Evolutionary conservation across 805 yeast species (phyloP).

Genomic region (Kazachstania bromeliacearum): DNA sequence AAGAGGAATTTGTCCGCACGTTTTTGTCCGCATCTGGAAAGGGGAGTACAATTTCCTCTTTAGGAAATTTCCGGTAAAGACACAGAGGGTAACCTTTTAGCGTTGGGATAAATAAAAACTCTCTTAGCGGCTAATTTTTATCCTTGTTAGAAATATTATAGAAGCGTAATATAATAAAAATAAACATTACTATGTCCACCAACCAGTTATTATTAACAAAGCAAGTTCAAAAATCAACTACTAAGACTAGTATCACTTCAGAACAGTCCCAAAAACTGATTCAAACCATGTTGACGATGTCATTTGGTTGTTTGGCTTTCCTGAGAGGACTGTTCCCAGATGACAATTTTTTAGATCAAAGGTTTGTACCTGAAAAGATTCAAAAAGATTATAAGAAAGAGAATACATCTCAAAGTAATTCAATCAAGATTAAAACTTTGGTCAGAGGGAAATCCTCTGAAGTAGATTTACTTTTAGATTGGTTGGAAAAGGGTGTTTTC

Average conservation of each 20-base stretch:
- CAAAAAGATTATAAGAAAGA: constrained; percentile 23
- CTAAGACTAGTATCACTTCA: constrained; percentile 22
- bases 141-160: too few species aligned
- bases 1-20: too few species aligned
- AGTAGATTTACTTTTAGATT: constrained; percentile 41
- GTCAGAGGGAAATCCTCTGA: constrained; percentile 37
- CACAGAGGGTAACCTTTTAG: too few species aligned
- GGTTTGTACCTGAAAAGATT: constrained; percentile 33
- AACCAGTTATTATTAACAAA: constrained; percentile 11
- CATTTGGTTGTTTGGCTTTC: constrained; percentile 49
- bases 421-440: constrained; percentile 41
- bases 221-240: constrained; percentile 10
- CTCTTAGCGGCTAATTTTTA: too few species aligned
- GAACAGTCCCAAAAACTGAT: constrained; percentile 39
- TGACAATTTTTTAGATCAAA: constrained; percentile 41
- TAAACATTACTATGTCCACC: constrained; percentile 19
- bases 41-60: too few species aligned
- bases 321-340: constrained; percentile 51
- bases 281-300: constrained; percentile 40
- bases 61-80: too few species aligned
- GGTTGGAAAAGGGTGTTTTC: constrained; percentile 45
- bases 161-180: too few species aligned
- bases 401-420: constrained; percentile 13
- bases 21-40: too few species aligned
- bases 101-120: too few species aligned